A percentile compares a stretch with the other conserved stretches of the same genome.
These are phyloP conservation scores for Talaromyces sp. DNA, from an alignment of 2,329 filamentous ascomycete species.

Conservation along the genomic window DNA sequence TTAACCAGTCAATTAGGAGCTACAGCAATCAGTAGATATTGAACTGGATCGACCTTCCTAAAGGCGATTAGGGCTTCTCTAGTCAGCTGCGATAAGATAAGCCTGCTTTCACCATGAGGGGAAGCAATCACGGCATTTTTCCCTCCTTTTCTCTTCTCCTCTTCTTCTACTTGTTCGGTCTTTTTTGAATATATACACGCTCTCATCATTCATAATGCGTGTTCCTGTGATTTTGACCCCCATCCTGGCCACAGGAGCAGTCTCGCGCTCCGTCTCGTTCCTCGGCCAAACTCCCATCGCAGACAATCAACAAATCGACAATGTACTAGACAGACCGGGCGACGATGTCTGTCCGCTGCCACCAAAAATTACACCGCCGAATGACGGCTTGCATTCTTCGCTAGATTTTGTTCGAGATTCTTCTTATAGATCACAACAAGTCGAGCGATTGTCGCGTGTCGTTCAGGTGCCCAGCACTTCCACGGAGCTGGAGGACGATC, in stretches of 20 bases:
- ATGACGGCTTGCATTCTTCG: conserved; percentile 28
- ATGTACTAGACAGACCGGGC: neutral
- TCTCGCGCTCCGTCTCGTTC: conserved; percentile 5
- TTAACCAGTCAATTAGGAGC: neutral
- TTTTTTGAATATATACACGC: neutral
- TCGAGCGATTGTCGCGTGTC: conserved; percentile 50
- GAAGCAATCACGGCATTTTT: conserved; percentile 3
- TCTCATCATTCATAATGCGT: conserved; percentile 1
- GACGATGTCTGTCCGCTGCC: conserved; percentile 25
- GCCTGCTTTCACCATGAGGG: neutral
- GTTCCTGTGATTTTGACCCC: neutral
- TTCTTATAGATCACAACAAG: conserved; percentile 35
- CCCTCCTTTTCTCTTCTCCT: neutral
- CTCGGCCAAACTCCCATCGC: conserved; percentile 9
- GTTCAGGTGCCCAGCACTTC: conserved; percentile 46
- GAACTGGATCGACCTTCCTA: conserved; percentile 6
- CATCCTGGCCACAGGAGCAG: conserved; percentile 3
- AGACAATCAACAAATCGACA: neutral
- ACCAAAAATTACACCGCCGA: conserved; percentile 21
- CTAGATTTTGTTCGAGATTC: conserved; percentile 26
- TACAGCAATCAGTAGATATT: neutral
- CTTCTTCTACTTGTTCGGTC: neutral
- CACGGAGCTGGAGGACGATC: conserved; percentile 36
- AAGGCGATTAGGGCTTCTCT: neutral
- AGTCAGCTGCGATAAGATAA: conserved; percentile 9